Evolutionary conservation across 1,284 basidiomycete species (phyloP), one percentile per base, ranked within the genome.

Genomic region (Xerocomus nothofagi): DNA sequence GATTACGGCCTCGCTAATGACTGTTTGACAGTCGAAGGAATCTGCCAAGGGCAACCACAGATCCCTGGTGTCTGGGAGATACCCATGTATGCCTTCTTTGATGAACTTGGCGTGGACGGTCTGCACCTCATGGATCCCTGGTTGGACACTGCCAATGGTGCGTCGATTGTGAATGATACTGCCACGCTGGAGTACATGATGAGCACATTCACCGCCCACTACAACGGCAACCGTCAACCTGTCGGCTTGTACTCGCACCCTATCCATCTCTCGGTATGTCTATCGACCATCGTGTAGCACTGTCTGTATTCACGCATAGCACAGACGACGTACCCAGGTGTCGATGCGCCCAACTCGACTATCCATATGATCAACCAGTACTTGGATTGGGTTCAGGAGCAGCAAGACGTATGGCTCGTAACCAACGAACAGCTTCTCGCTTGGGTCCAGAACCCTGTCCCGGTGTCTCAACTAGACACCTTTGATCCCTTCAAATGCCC

Each of bases 1-100:
- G 84, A 88, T 60, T 68, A 87, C 61, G 88, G 89, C 10, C 75
- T 92, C 72, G 86, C 88, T 23, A 92, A 92, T 63, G 81, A 91
- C 64, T 93, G 90, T 61, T 66, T 86, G 44, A 66, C 67, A 3
- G 77, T 85, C 5, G 61, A 67, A 0, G 76, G 74, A 33, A 71
- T 79, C 4, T 92, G 90, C 70, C 78, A 81, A 60, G 89, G 90
- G 36, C 64, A 29, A n/a, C 47, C 32, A 37, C 20, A 48, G 14
- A 50, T 40, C 12, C 39, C 43, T 15, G 31, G 47, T n/a, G n/a
- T 50, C 6, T 42, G 32, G 47, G 47, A 50, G 26, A 50, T 48
- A 24, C 46, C 17, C 17, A 48, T 40, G 20, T 48, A 41, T 23
- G 24, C 46, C 11, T 47, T 39, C 20, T 47, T 49, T 23, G 30